Base-by-base conservation (phyloP, 2,329 filamentous ascomycete genomes). In the Pyrenochaeta sp. region DNA sequence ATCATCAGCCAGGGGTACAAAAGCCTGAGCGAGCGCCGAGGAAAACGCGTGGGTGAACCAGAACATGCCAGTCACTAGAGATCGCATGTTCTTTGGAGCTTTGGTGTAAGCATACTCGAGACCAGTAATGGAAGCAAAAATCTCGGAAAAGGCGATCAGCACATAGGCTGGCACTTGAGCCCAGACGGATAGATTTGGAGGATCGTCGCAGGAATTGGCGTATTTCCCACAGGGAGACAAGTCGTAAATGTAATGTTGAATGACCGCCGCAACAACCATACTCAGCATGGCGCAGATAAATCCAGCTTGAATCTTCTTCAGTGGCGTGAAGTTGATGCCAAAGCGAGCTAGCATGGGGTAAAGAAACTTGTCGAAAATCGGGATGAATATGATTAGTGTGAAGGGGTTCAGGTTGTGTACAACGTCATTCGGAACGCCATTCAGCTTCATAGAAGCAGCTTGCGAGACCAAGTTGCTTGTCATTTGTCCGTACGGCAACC, bases 371-470 rank as follows among this genome's bases (percentile, higher is more conserved):
- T 92, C 89, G 56, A 87, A 83, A 54, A 66, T 62, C 1, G 90
- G 90, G 46, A 92, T 88, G 75, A 91, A 85, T 69, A 92, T 85
- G 63, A 93, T 84, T 54, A 92, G 83, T 14, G 88, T 85, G 61
- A 93, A 85, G 3, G 90, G 88, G 71, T 92, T 88, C 36, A 93
- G 79, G 76, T 92, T 92, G 73, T 87, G 84, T 64, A 92, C 83
- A 47, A 92, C 78, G 67, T 93, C 90, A 79, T 92, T 93, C 63
- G 90, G 90, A 1, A 91, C 83, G 15, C 89, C 89, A 33, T 78
- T 72, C 2, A 82, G 73, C 6, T 73, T 52, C 81, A 83, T 82
- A 7, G 81, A 81, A 0, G 78, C 80, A 6, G 81, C 81, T 64
- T 84, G 82, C 2, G 60, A 63, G 15, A 62, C 59, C 56, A 89